Percentiles rank a stretch among this genome's conserved stretches.
phyloP scores from a whole-genome alignment of 371 early-diverging fungal genomes.

The Mucor piriformis region DNA sequence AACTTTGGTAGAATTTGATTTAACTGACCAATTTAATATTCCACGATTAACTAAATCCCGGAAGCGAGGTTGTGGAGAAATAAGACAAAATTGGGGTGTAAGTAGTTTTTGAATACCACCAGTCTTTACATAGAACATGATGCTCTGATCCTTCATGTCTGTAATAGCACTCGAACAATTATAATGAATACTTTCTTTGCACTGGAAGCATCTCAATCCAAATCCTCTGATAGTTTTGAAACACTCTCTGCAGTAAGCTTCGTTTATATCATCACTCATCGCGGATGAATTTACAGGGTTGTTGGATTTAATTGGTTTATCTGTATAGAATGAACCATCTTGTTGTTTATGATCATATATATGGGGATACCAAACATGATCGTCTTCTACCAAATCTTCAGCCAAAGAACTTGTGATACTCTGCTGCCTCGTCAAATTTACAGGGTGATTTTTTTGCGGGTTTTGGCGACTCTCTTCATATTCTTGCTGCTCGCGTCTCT shows the following conservation, averaged over 20 bases:
- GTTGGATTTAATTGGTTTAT: background rate
- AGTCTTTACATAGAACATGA: slow-evolving; percentile 48
- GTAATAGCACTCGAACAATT: slow-evolving; percentile 32
- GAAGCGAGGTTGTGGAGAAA: slow-evolving; percentile 32
- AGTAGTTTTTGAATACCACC: slow-evolving; percentile 52
- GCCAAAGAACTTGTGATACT: background rate
- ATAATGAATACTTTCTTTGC: slow-evolving; percentile 47
- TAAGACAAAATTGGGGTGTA: slow-evolving; percentile 46
- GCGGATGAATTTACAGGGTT: background rate
- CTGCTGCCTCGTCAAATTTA: background rate
- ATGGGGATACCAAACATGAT: slow-evolving; percentile 51
- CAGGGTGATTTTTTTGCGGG: background rate
- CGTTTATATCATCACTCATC: slow-evolving; percentile 33
- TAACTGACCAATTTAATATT: slow-evolving; percentile 15
- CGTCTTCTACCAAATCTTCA: slow-evolving; percentile 19
- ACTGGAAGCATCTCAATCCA: slow-evolving; percentile 60
- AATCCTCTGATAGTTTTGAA: slow-evolving; percentile 50
- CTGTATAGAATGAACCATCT: background rate
- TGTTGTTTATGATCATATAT: slow-evolving; percentile 28
- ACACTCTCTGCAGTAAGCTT: slow-evolving; percentile 54
- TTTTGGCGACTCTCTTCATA: slow-evolving; percentile 33
- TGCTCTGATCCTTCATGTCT: slow-evolving; percentile 33
- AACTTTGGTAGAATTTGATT: slow-evolving; percentile 18
- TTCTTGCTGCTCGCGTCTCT: slow-evolving; percentile 30
- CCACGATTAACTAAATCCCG: slow-evolving; percentile 16